Evolutionary conservation across 2,329 filamentous ascomycete species (phyloP).

Genomic region (Chaetoscypha palmicola): DNA sequence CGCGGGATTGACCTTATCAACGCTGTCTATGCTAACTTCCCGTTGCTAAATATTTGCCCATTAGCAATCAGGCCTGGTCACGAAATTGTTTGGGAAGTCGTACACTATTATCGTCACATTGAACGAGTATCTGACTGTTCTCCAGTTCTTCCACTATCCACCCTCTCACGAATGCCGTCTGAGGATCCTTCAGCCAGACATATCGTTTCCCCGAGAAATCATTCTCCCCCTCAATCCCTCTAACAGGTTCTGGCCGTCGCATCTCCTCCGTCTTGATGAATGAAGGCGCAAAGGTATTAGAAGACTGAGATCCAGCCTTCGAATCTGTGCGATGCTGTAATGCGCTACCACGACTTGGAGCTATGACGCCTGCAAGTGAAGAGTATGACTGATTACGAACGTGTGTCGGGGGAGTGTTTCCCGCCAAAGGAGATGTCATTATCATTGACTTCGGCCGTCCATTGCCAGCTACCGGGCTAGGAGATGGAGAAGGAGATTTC

Average conservation of each 20-base stretch:
- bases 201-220: constrained; percentile 98
- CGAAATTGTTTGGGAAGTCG: too few relatives aligned
- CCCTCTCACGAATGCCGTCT: constrained; percentile 83
- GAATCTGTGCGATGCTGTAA: constrained; percentile 52
- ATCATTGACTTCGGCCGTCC: constrained; percentile 69
- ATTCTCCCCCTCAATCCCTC: constrained; percentile 89
- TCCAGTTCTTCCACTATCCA: constrained; percentile 80
- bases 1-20: constrained; percentile 98
- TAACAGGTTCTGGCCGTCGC: constrained; percentile 50
- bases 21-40: constrained; percentile 75
- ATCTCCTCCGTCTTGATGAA: constrained; percentile 89
- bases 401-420: constrained; percentile 41
- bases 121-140: constrained; percentile 66
- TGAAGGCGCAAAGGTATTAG: constrained; percentile 85
- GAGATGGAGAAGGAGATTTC: constrained; percentile 51
- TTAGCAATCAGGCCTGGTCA: too few relatives aligned
- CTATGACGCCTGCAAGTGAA: constrained; percentile 38
- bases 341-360: constrained; percentile 19
- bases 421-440: constrained; percentile 38
- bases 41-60: too few relatives aligned
- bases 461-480: constrained; percentile 44
- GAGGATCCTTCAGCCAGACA: constrained; percentile 88
- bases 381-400: constrained; percentile 62
- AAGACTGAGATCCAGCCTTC: constrained; percentile 54
- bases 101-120: constrained; percentile 88